Evolutionary conservation across 805 yeast genomes (phyloP), one percentile per base, ranked within the genome.

Genomic region (Spencermartinsiella europaea): DNA sequence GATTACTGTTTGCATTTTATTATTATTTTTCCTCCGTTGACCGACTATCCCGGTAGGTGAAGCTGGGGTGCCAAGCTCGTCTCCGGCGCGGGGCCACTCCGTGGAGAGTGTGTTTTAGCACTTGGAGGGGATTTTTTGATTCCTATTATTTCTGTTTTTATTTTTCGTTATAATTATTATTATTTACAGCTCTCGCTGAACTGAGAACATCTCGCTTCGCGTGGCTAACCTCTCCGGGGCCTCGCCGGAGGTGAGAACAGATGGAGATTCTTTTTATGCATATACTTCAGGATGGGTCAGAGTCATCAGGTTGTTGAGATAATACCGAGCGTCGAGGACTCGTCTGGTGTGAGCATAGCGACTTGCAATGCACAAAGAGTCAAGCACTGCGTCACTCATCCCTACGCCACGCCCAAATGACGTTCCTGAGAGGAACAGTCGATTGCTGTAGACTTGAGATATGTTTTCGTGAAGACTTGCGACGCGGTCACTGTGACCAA

Each of bases 311-410:
- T 62, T 59, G 44, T 54, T 55, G 49, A 57, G 52, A 49, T 56
- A 65, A 46, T 48, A 62, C 46, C 53, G 57, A 12, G 64, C 63
- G 46, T 54, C 58, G 22, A 60, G 56, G 48, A 59, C 54, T 52
- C 54, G 51, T 19, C 66, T 53, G 49, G 62, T 62, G 17, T 47
- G 53, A 38, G 52, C 41, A 55, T 66, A 61, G 34, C 65, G 50
- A n/a, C 62, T 53, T 3, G 90, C 93, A 47, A 72, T 77, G 41
- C 72, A 74, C 45, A 84, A 72, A 2, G 83, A 76, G 57, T 81
- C 79, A 27, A 77, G 63, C 1, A 87, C 82, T 52, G 90, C 83
- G 65, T 90, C 96, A 1, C 96, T 95, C 1, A 90, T 90, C 1
- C 96, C 96, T 5, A 87, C 80, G 1, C 95, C 91, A 38, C 75